These are phyloP conservation scores for Bolboschoenus planiculmis DNA, from an alignment of 176 grass and related monocot genomes.

Conservation along the genomic window DNA sequence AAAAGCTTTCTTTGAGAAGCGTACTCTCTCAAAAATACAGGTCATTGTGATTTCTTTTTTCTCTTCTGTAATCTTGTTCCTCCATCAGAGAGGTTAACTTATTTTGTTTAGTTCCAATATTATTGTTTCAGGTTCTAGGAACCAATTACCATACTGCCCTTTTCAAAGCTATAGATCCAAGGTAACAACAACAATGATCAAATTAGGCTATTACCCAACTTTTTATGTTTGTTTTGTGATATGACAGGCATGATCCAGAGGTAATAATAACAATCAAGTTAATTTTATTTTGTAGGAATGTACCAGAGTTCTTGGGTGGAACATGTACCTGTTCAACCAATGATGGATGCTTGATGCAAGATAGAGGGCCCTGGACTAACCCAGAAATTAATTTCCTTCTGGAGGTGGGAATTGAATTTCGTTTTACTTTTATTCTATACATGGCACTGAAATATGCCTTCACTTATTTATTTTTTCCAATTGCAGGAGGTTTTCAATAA, in stretches of 20 bases:
- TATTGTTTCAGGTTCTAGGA: slow-evolving; percentile 61
- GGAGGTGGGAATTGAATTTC: slow-evolving; percentile 48
- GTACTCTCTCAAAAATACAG: slow-evolving; percentile 82
- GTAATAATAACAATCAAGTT: slow-evolving; percentile 1
- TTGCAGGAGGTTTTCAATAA: slow-evolving; percentile 37
- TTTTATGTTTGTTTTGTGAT: slow-evolving; percentile 7
- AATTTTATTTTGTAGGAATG: slow-evolving; percentile 59
- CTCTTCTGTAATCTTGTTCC: slow-evolving; percentile 1
- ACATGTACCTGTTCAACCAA: slow-evolving; percentile 60
- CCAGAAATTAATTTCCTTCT: slow-evolving; percentile 41
- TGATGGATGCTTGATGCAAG: slow-evolving; percentile 77
- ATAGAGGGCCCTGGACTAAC: slow-evolving; percentile 81
- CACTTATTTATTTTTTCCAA: slow-evolving; percentile 19
- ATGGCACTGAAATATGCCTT: slow-evolving; percentile 21
- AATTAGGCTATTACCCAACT: background rate
- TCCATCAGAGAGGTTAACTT: slow-evolving; percentile 18
- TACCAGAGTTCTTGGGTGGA: slow-evolving; percentile 80
- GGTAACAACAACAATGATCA: slow-evolving; percentile 40
- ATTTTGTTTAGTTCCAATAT: slow-evolving; percentile 2
- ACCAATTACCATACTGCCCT: slow-evolving; percentile 49
- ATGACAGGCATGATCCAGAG: slow-evolving; percentile 11
- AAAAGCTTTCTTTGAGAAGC: slow-evolving; percentile 68
- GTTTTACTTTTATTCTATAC: slow-evolving; percentile 20
- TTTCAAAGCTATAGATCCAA: slow-evolving; percentile 73
- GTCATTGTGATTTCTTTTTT: slow-evolving; percentile 23